phyloP scores from a whole-genome alignment of 2,329 filamentous ascomycete genomes.

The Colletotrichum tropicale region DNA sequence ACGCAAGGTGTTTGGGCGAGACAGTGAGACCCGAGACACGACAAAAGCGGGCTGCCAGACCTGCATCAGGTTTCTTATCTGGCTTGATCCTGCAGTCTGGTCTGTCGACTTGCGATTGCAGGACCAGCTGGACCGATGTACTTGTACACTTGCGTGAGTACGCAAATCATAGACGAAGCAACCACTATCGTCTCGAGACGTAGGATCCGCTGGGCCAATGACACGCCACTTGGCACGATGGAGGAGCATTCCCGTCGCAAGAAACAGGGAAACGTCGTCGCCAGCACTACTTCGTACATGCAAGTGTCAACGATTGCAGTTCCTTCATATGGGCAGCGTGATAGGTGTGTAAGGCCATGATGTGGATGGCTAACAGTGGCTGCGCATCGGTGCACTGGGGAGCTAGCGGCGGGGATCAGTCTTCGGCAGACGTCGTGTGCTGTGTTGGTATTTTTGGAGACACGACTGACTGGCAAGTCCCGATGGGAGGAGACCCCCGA shows the following conservation, averaged over 20 bases:
- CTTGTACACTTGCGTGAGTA: background rate
- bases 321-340: background rate
- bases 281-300: background rate
- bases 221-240: background rate
- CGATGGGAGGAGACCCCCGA: background rate
- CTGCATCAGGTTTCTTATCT: constrained; percentile 9
- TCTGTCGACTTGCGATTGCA: background rate
- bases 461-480: background rate
- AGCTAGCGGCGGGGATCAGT: background rate
- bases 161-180: background rate
- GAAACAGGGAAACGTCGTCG: background rate
- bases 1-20: background rate
- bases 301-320: background rate
- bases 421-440: background rate
- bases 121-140: background rate
- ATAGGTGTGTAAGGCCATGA: background rate
- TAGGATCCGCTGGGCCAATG: background rate
- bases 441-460: background rate
- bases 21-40: constrained; percentile 6
- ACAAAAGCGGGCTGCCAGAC: constrained; percentile 4
- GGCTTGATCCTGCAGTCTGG: background rate
- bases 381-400: background rate
- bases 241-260: background rate
- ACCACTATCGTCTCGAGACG: background rate
- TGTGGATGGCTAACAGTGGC: constrained; percentile 1